Evolutionary conservation across 1,284 basidiomycete species (phyloP), one percentile per base, ranked within the genome.

Genomic region (Malassezia furfur): DNA sequence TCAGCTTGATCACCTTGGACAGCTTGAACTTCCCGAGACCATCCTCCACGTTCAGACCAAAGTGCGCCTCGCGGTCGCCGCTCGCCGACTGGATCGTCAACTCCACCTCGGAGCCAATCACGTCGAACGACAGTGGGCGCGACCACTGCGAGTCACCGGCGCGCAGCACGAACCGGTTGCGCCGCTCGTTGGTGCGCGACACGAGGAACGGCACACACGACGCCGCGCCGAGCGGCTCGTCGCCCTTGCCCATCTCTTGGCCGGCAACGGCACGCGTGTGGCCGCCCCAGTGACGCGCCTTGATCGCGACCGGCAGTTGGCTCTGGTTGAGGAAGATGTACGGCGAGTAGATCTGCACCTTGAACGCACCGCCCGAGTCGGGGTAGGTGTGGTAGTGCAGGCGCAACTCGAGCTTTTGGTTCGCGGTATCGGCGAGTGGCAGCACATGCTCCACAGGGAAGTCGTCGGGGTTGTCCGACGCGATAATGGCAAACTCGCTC

Each of bases 401-500:
- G 60, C 80, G 84, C 50, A 98, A 78, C 63, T 87, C 82, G 45
- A 96, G 78, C 76, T 88, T 91, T 38, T 86, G 80, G 47, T 85
- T 86, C 45, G 81, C 80, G 36, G 81, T 77, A 75, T 98, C 94
- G 8, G 84, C 80, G 37, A 98, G 76, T 21, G 81, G 81, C 32
- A 96, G 76, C 15, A 79, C 79, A 48, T 81, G 82, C 69, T 96
- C 91, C 32, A 85, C 80, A 47, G 88, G 86, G 62, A 93, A 88
- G 75, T 94, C 91, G 19, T 91, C 88, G 54, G 87, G 84, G 41
- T 85, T 86, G 71, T 96, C 90, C 5, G 88, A 90, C 64, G 91
- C 94, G 77, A 98, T 93, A 75, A 98, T 96, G 2, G 90, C 86
- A 67, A 96, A 98, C 62, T 98, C 93, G 75, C 90, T 93, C n/a